phyloP scores from a whole-genome alignment of 345 rosid species.

The Corchorus olitorius region DNA sequence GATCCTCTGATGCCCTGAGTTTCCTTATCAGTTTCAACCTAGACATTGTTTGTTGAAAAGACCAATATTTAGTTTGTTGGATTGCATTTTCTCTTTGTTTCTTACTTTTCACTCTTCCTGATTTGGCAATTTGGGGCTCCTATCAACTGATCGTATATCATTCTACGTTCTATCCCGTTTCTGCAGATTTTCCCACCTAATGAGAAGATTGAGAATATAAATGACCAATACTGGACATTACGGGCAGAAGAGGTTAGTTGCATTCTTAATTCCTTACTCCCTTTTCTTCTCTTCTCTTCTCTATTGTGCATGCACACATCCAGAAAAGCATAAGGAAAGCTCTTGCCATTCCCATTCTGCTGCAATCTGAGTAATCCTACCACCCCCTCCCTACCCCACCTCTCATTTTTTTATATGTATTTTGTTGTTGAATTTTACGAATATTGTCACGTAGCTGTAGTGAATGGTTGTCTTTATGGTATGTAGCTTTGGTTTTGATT shows the following conservation, averaged over 20 bases:
- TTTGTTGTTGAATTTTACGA: neutral
- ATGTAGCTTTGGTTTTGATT: neutral
- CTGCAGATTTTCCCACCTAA: slow-evolving; percentile 80
- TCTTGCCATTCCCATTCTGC: neutral
- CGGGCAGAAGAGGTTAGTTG: slow-evolving; percentile 91
- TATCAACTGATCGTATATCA: neutral
- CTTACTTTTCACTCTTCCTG: neutral
- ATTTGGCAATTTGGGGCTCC: neutral
- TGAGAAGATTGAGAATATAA: slow-evolving; percentile 92
- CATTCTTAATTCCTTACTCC: slow-evolving; percentile 2
- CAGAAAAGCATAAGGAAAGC: neutral
- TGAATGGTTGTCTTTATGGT: neutral
- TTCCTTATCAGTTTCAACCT: neutral
- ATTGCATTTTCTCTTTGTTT: neutral
- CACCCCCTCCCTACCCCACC: no score
- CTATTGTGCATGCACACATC: neutral
- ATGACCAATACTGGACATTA: slow-evolving; percentile 95
- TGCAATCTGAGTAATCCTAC: neutral
- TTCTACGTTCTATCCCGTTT: neutral
- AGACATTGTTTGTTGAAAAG: neutral
- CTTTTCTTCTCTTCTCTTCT: neutral
- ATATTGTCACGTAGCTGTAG: neutral
- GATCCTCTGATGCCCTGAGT: neutral
- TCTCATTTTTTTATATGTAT: neutral
- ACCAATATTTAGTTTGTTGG: neutral